These are phyloP conservation scores for Euptelea pleiosperma DNA, from an alignment of 164 flowering plant species.

Conservation along the genomic window DNA sequence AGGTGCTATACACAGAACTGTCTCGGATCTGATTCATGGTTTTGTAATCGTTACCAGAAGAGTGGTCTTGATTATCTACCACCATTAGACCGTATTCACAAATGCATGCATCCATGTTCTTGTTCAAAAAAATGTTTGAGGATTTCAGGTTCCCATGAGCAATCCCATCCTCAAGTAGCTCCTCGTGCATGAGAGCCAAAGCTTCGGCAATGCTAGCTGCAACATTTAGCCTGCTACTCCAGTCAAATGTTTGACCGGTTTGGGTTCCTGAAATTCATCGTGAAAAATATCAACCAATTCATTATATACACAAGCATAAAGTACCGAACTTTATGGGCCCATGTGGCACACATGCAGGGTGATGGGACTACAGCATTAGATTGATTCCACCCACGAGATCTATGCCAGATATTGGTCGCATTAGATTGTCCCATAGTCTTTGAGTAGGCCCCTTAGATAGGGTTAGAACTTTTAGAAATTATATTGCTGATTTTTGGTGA, in stretches of 20 bases:
- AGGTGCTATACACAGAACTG: constrained; percentile 14
- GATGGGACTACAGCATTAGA: too few species aligned
- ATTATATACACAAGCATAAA: too few species aligned
- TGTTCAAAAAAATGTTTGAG: constrained; percentile 54
- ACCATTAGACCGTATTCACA: constrained; percentile 62
- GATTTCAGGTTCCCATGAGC: constrained; percentile 72
- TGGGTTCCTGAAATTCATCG: constrained; percentile 33
- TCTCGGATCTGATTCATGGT: neutral
- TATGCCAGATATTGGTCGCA: too few species aligned
- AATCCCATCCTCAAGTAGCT: constrained; percentile 37
- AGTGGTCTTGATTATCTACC: constrained; percentile 23
- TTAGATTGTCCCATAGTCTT: too few species aligned
- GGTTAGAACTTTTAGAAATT: too few species aligned
- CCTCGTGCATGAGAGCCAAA: constrained; percentile 51
- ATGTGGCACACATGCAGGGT: too few species aligned
- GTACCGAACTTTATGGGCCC: too few species aligned
- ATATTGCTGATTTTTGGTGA: too few species aligned
- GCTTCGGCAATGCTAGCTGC: constrained; percentile 48
- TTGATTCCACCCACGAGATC: too few species aligned
- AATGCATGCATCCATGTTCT: constrained; percentile 47
- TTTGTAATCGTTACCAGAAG: constrained; percentile 14
- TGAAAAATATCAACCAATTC: neutral
- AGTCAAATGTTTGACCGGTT: constrained; percentile 38
- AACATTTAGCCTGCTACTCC: constrained; percentile 52
- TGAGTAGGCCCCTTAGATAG: too few species aligned